Percentiles rank a stretch among this genome's conserved stretches.
Conservation (phyloP, 352 stramenopile genomes). For the Globisporangium paddicum region DNA sequence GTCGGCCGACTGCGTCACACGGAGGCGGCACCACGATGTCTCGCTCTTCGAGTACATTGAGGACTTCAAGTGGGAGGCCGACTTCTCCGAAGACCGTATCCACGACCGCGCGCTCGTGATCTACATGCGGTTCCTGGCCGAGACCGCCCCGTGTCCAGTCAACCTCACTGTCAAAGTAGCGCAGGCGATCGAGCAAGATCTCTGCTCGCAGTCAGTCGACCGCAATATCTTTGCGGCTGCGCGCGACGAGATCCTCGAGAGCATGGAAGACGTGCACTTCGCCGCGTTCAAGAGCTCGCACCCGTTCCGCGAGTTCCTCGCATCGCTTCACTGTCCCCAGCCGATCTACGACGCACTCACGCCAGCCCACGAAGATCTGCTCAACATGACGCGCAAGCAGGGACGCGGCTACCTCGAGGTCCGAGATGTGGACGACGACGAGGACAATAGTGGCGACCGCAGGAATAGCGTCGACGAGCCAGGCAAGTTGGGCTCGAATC, state of each 20-base stretch:
- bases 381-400: slow-evolving; percentile 34
- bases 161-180: slow-evolving; percentile 22
- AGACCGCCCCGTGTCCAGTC: slow-evolving; percentile 28
- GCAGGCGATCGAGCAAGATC: slow-evolving; percentile 35
- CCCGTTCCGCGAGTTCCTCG: slow-evolving; percentile 46
- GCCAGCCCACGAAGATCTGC: slow-evolving; percentile 20
- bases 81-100: slow-evolving; percentile 42
- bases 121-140: slow-evolving; percentile 51
- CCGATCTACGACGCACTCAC: slow-evolving; percentile 39
- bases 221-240: slow-evolving; percentile 35
- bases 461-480: slow-evolving; percentile 10
- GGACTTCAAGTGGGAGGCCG: slow-evolving; percentile 54
- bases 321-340: slow-evolving; percentile 36
- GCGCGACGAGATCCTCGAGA: slow-evolving; percentile 40
- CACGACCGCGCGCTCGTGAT: slow-evolving; percentile 52
- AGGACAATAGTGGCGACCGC: slow-evolving; percentile 5
- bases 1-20: slow-evolving; percentile 46
- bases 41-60: slow-evolving; percentile 62
- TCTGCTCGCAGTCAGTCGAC: slow-evolving; percentile 34
- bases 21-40: slow-evolving; percentile 42
- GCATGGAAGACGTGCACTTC: slow-evolving; percentile 51
- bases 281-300: slow-evolving; percentile 35
- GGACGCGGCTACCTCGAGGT: slow-evolving; percentile 11
- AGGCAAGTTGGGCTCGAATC: slow-evolving; percentile 8
- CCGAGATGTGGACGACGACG: slow-evolving; percentile 16